Percentiles rank a stretch among this genome's conserved stretches.
Evolutionary conservation across 768 basidiomycete species (phyloP).

Genomic region (Panaeolus papilionaceus): DNA sequence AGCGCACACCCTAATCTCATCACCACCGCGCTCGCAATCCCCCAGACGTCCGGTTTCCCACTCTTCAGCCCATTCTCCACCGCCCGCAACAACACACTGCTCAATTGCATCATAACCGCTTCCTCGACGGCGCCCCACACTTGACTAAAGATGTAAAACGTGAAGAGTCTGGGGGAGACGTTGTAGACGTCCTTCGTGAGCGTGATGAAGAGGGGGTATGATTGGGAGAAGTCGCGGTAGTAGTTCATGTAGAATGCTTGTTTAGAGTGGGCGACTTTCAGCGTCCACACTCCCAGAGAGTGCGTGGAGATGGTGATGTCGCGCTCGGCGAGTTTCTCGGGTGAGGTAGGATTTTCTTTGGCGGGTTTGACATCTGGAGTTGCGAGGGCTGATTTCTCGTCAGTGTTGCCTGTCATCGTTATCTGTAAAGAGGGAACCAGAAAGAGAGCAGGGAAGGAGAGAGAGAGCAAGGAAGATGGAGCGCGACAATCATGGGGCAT

Average conservation of each 20-base stretch:
- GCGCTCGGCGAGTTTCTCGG: neutral
- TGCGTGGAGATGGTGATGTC: slow-evolving; percentile 12
- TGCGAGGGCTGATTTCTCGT: neutral
- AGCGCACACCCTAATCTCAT: slow-evolving; percentile 25
- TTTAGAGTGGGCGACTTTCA: slow-evolving; percentile 19
- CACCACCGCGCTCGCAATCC: slow-evolving; percentile 26
- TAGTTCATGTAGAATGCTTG: slow-evolving; percentile 8
- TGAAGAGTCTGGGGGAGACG: slow-evolving; percentile 28
- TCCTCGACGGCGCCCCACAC: slow-evolving; percentile 33
- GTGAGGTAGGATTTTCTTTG: neutral
- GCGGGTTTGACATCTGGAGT: neutral
- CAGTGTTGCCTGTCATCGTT: neutral
- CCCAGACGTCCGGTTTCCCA: slow-evolving; percentile 25
- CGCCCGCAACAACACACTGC: neutral
- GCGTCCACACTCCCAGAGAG: slow-evolving; percentile 19
- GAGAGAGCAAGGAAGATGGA: neutral
- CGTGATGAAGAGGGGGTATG: slow-evolving; percentile 27
- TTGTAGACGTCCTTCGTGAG: slow-evolving; percentile 32
- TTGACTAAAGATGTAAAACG: slow-evolving; percentile 28
- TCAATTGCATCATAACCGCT: slow-evolving; percentile 33
- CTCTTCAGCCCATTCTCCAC: slow-evolving; percentile 28
- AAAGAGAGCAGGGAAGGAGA: neutral
- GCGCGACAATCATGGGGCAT: neutral
- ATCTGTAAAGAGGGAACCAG: neutral
- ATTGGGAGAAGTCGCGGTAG: slow-evolving; percentile 13